These are phyloP conservation scores for Candida schatavii DNA, from an alignment of 805 yeast genomes.

Conservation along the genomic window DNA sequence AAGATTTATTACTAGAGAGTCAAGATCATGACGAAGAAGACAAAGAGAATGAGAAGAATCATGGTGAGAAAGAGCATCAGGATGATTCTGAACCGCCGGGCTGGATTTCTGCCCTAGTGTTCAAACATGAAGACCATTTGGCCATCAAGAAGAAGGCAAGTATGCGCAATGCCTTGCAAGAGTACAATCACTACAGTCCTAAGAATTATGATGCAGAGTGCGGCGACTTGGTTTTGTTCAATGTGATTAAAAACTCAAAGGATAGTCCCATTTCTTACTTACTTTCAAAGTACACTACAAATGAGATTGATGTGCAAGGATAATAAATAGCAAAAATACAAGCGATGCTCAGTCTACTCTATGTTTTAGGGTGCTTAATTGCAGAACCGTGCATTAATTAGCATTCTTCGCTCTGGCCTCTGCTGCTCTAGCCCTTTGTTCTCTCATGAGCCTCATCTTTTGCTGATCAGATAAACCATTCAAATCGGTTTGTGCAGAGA, in stretches of 20 bases:
- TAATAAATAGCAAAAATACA: too few species aligned
- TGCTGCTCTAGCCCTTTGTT: slow-evolving; percentile 94
- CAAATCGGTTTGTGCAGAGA: slow-evolving; percentile 41
- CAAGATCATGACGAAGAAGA: slow-evolving; percentile 17
- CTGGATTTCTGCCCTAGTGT: slow-evolving; percentile 60
- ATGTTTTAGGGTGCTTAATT: too few species aligned
- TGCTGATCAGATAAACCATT: slow-evolving; percentile 73
- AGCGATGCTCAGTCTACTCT: too few species aligned
- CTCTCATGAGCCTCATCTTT: slow-evolving; percentile 77
- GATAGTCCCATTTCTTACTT: slow-evolving; percentile 34
- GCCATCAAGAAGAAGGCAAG: slow-evolving; percentile 33
- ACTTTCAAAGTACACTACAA: slow-evolving; percentile 33
- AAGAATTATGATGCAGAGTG: slow-evolving; percentile 11
- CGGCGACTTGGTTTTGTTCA: slow-evolving; percentile 33
- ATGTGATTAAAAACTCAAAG: slow-evolving; percentile 16
- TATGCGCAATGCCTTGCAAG: slow-evolving; percentile 57
- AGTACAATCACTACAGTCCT: slow-evolving; percentile 65
- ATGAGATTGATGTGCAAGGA: not conserved
- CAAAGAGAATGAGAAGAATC: slow-evolving; percentile 13
- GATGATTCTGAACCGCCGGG: slow-evolving; percentile 15
- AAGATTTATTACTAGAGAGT: slow-evolving; percentile 18
- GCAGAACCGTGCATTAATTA: not conserved
- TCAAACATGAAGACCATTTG: slow-evolving; percentile 26
- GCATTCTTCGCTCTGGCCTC: slow-evolving; percentile 64
- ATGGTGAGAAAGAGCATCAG: slow-evolving; percentile 1